Base-by-base conservation (phyloP, 441 rosid genomes). In the Monsonia emarginata region DNA sequence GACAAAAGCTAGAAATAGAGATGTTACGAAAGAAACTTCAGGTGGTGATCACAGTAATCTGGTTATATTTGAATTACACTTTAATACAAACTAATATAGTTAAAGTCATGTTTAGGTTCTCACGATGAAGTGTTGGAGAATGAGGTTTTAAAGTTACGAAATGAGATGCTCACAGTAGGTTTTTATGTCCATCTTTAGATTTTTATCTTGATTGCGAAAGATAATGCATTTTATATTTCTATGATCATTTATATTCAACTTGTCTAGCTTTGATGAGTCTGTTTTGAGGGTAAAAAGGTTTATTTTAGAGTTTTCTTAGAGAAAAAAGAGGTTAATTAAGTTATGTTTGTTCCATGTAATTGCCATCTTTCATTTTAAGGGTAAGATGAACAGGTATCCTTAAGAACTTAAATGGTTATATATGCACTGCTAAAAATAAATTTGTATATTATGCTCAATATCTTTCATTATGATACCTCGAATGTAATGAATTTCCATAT, bases 1-100 rank as follows among this genome's bases (percentile, higher is more conserved):
- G 97, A 64, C 98, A 93, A 75, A 90, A 93, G 72, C 72, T 87
- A 71, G 98, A 93, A 83, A 93, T 93, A 73, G 92, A 93, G 85
- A 96, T 90, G 67, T 80, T 93, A 31, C 91, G 81, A 11, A 68
- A 63, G 73, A 93, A 90, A 79, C 97, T 92, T 76, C 82, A 88
- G 94, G 98, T 88, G 64, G 79, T 79, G 63, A 46, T 67, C 42
- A 42, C 46, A 11, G 10, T 28, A 25, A 27, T 30, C 62, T 16
- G 61, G 19, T 25, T 70, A 0, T 56, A 16, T 21, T 28, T 18
- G 48, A 18, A 63, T 30, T 27, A 52, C 32, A 36, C 21, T 65
- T 65, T 61, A 28, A 67, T 64, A 57, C 16, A 48, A 74, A 59
- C 61, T 79, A 65, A 82, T 72, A 16, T 60, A 13, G 44, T 44